A percentile compares a stretch with the other conserved stretches of the same genome.
Evolutionary conservation across 139 green algal species (phyloP).

Genomic region (Coelastrella sp.): DNA sequence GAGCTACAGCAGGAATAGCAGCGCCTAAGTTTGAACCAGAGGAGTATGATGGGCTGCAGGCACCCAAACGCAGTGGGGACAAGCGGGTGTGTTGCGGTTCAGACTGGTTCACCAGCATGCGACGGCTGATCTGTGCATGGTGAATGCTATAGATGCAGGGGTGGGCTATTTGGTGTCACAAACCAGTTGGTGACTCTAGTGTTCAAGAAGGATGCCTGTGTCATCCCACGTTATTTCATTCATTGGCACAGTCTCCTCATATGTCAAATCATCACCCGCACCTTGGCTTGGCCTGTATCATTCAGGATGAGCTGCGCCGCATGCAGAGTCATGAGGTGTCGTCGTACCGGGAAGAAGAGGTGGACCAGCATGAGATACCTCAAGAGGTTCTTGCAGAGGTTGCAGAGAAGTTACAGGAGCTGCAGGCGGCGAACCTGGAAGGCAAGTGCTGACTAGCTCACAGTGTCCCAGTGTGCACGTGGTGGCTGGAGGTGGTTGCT

Average conservation of each 20-base stretch:
- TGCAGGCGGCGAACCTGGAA: slow-evolving; percentile 24
- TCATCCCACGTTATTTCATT: not conserved
- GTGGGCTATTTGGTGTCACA: no score
- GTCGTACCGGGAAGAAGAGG: slow-evolving; percentile 38
- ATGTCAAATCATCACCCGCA: not conserved
- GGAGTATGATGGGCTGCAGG: slow-evolving; percentile 32
- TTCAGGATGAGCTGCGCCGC: slow-evolving; percentile 24
- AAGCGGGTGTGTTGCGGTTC: not conserved
- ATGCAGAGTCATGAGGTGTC: slow-evolving; percentile 41
- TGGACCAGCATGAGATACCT: slow-evolving; percentile 11
- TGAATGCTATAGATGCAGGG: no score
- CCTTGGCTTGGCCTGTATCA: not conserved
- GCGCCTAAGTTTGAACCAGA: slow-evolving; percentile 44
- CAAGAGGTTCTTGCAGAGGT: slow-evolving; percentile 39
- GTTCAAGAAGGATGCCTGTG: not conserved
- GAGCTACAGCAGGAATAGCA: slow-evolving; percentile 41
- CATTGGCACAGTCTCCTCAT: not conserved
- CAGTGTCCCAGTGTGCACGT: no score
- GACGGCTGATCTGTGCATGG: no score
- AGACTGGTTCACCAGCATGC: no score
- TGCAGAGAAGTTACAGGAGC: slow-evolving; percentile 15
- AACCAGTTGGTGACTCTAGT: no score
- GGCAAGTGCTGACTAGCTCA: not conserved
- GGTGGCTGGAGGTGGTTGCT: no score
- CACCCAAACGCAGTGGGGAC: slow-evolving; percentile 24